Percentiles rank a stretch among this genome's conserved stretches.
These are phyloP conservation scores for Inga laurina DNA, from an alignment of 306 rosid genomes.

Conservation along the genomic window DNA sequence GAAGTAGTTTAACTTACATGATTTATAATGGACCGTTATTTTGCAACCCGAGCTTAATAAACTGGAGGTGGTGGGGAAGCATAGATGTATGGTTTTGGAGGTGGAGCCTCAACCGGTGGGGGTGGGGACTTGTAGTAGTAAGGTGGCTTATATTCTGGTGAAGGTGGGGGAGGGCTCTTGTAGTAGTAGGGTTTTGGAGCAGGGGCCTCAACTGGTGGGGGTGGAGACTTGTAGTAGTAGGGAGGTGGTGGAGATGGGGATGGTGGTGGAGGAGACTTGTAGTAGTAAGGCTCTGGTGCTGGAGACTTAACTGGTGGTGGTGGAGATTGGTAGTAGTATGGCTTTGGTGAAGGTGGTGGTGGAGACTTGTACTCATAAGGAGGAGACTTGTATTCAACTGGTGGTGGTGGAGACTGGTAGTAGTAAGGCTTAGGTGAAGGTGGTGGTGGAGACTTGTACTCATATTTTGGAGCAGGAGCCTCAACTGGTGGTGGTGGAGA, in stretches of 20 bases:
- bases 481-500: neutral
- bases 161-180: neutral
- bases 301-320: neutral
- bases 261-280: constrained; percentile 55
- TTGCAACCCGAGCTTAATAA: constrained; percentile 36
- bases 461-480: neutral
- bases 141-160: neutral
- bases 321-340: constrained; percentile 32
- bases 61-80: constrained; percentile 68
- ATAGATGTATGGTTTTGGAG: constrained; percentile 38
- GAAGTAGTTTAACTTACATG: constrained; percentile 56
- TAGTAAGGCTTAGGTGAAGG: constrained; percentile 32
- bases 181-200: constrained; percentile 13
- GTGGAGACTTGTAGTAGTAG: constrained; percentile 49
- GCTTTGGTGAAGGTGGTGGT: constrained; percentile 38
- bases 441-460: constrained; percentile 39
- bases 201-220: constrained; percentile 41
- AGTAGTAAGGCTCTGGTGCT: constrained; percentile 50
- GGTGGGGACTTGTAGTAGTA: constrained; percentile 5
- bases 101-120: neutral
- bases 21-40: constrained; percentile 30
- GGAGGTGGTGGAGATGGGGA: constrained; percentile 22
- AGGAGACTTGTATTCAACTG: neutral
- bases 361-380: constrained; percentile 24
- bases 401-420: neutral